phyloP scores from a whole-genome alignment of 2,329 filamentous ascomycete species.

The Arthrobotrys iridis region DNA sequence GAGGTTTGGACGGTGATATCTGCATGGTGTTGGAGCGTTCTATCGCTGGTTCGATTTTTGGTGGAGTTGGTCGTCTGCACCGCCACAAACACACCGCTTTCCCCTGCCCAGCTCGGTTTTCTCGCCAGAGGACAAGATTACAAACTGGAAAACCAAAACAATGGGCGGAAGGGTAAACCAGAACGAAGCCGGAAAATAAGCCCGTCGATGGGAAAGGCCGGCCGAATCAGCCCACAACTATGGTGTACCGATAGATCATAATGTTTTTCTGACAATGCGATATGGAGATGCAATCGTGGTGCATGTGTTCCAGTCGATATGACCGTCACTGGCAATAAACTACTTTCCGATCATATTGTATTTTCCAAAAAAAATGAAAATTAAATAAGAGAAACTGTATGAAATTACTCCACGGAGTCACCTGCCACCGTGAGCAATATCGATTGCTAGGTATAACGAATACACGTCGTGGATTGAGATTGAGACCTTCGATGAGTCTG shows the following conservation, averaged over 20 bases:
- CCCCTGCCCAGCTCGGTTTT: no score
- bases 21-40: constrained; percentile 43
- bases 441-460: neutral
- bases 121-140: neutral
- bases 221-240: neutral
- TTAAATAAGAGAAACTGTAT: no score
- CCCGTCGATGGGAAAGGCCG: neutral
- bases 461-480: constrained; percentile 8
- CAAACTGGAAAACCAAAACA: neutral
- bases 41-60: constrained; percentile 38
- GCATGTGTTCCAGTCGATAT: no score
- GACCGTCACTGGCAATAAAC: no score
- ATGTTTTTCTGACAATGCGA: no score
- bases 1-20: constrained; percentile 41
- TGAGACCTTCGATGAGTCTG: constrained; percentile 41
- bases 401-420: constrained; percentile 25
- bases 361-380: no score
- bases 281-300: no score
- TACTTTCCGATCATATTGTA: neutral
- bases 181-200: constrained; percentile 2
- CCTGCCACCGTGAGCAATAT: constrained; percentile 20
- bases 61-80: constrained; percentile 26
- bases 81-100: no score
- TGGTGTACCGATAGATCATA: neutral
- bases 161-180: neutral